These are phyloP conservation scores for Blechomonas ayalai DNA, from an alignment of 208 protist genomes.

Conservation along the genomic window DNA sequence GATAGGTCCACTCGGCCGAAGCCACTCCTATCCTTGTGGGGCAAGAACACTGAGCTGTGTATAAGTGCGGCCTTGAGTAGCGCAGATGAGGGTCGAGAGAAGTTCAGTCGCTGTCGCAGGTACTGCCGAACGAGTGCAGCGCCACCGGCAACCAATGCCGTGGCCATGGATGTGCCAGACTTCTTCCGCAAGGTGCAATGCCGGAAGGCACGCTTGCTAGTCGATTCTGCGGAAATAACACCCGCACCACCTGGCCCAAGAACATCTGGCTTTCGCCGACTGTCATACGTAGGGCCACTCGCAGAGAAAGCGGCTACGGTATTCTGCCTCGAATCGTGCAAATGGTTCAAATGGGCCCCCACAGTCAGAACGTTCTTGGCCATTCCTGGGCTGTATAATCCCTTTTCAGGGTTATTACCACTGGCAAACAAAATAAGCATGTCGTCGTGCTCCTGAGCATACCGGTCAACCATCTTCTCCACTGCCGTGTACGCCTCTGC, in stretches of 20 bases:
- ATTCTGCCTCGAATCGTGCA: slow-evolving; percentile 8
- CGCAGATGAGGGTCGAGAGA: slow-evolving; percentile 35
- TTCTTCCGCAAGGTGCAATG: slow-evolving; percentile 30
- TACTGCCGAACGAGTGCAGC: slow-evolving; percentile 87
- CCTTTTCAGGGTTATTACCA: slow-evolving; percentile 40
- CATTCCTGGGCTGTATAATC: slow-evolving; percentile 39
- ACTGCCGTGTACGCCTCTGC: slow-evolving; percentile 41
- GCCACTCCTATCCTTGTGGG: slow-evolving; percentile 9
- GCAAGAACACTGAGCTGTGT: slow-evolving; percentile 32
- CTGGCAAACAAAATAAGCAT: slow-evolving; percentile 66
- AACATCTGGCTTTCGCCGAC: slow-evolving; percentile 79
- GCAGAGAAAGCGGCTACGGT: slow-evolving; percentile 43
- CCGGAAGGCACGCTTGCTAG: slow-evolving; percentile 3
- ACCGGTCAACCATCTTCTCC: slow-evolving; percentile 64
- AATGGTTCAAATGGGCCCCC: slow-evolving; percentile 52
- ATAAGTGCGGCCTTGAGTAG: slow-evolving; percentile 49
- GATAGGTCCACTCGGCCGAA: slow-evolving; percentile 72
- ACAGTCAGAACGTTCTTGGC: slow-evolving; percentile 87
- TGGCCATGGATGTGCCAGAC: slow-evolving; percentile 90
- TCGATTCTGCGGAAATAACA: slow-evolving; percentile 31
- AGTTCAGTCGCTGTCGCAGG: slow-evolving; percentile 28
- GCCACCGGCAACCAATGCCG: slow-evolving; percentile 55
- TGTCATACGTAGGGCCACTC: slow-evolving; percentile 73
- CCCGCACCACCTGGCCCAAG: slow-evolving; percentile 45
- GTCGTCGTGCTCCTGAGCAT: slow-evolving; percentile 45